phyloP scores from a whole-genome alignment of 2,329 filamentous ascomycete species.

The Fusarium hainanense region DNA sequence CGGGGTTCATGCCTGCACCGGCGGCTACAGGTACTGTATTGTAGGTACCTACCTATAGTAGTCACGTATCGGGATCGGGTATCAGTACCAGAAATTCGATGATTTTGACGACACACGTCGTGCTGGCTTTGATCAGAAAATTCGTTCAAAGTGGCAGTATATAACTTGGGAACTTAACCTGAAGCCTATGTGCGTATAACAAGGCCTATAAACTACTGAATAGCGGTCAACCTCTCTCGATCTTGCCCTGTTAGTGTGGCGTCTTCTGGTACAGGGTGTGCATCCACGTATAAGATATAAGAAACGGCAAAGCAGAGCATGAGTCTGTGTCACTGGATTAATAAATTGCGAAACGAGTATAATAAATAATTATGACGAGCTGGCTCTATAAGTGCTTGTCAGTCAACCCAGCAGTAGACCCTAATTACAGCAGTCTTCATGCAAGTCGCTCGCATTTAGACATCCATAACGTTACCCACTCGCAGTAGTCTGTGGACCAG shows the following conservation, averaged over 20 bases:
- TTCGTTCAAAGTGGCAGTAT: not conserved
- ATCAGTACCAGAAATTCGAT: not conserved
- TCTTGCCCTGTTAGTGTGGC: not conserved
- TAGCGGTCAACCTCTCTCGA: not conserved
- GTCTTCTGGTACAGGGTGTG: not conserved
- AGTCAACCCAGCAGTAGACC: not conserved
- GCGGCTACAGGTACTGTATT: not conserved
- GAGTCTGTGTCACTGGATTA: not conserved
- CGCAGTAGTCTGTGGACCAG: not conserved
- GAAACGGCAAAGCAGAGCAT: not conserved
- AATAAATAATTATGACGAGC: not conserved
- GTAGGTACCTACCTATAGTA: not conserved
- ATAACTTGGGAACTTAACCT: not conserved
- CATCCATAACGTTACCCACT: slow-evolving; percentile 1
- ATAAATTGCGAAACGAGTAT: not conserved
- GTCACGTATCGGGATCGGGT: not conserved
- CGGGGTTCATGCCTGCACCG: slow-evolving; percentile 23
- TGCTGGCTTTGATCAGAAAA: not conserved
- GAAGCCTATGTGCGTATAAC: not conserved
- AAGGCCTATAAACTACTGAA: not conserved
- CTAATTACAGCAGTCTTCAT: not conserved
- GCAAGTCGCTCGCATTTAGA: not conserved
- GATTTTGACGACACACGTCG: not conserved
- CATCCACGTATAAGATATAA: not conserved
- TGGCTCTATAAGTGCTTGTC: not conserved